Percentiles rank a stretch among this genome's conserved stretches.
Conservation (phyloP, 306 rosid species). For the Aeschynomene evenia region DNA sequence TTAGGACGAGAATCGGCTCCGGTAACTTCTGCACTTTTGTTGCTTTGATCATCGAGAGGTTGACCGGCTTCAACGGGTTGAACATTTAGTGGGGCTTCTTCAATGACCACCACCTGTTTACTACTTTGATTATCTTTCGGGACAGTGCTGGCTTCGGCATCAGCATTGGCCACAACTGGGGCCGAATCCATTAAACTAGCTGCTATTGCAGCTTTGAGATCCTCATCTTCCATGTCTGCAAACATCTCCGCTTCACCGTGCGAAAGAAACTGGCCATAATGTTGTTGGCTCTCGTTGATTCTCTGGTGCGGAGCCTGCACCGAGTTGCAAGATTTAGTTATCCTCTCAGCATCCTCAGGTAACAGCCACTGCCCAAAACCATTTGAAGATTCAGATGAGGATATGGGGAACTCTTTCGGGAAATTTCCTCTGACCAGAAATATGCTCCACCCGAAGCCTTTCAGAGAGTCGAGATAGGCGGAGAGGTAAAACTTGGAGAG, state of each 20-base stretch:
- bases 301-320: constrained; percentile 57
- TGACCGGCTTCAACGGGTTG: constrained; percentile 16
- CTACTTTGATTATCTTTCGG: constrained; percentile 40
- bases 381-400: constrained; percentile 81
- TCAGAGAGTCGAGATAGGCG: constrained; percentile 85
- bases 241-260: constrained; percentile 52
- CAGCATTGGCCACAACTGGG: constrained; percentile 38
- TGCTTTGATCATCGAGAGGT: constrained; percentile 26
- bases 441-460: constrained; percentile 98
- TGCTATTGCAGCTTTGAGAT: constrained; percentile 90
- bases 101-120: constrained; percentile 26
- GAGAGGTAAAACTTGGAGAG: constrained; percentile 97
- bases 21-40: constrained; percentile 10
- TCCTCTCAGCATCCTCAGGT: constrained; percentile 96
- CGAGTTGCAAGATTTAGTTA: constrained; percentile 82
- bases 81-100: constrained; percentile 9
- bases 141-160: constrained; percentile 38
- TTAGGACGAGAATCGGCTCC: constrained; percentile 30
- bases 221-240: constrained; percentile 77
- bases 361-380: constrained; percentile 96
- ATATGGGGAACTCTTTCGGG: constrained; percentile 86
- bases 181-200: constrained; percentile 78
- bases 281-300: constrained; percentile 37
- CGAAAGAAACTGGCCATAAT: constrained; percentile 41
- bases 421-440: constrained; percentile 93